These are phyloP conservation scores for Gaeumannomyces tritici DNA, from an alignment of 2,329 filamentous ascomycete genomes.

Conservation along the genomic window DNA sequence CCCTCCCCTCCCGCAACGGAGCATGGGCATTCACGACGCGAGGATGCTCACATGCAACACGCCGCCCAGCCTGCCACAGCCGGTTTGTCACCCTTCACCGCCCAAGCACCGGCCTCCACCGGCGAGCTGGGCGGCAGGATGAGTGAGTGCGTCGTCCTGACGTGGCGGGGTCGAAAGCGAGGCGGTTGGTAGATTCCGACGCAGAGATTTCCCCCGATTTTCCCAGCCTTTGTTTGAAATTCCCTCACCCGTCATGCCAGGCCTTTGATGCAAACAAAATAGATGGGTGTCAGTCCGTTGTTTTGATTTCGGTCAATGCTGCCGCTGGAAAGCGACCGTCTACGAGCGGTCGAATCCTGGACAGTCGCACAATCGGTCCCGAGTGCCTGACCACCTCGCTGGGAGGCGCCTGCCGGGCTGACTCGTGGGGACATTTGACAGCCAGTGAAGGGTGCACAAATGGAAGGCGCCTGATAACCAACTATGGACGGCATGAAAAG, in stretches of 20 bases:
- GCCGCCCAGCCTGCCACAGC: not conserved
- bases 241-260: no score
- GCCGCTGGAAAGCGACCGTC: no score
- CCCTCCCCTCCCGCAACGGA: not conserved
- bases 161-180: not conserved
- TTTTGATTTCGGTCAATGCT: not conserved
- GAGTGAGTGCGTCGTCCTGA: not conserved
- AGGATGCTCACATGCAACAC: not conserved
- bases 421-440: not conserved
- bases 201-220: not conserved
- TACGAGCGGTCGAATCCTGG: not conserved
- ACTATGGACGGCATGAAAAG: not conserved
- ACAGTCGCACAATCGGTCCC: no score
- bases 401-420: no score
- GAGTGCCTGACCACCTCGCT: no score
- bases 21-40: no score
- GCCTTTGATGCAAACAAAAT: no score
- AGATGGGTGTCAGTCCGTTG: not conserved
- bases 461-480: not conserved
- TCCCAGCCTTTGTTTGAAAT: not conserved
- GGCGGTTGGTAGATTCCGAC: not conserved
- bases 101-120: not conserved
- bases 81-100: not conserved
- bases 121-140: no score
- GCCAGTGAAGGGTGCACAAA: not conserved